Conservation (phyloP, 306 rosid species). For the Betula pendula region DNA sequence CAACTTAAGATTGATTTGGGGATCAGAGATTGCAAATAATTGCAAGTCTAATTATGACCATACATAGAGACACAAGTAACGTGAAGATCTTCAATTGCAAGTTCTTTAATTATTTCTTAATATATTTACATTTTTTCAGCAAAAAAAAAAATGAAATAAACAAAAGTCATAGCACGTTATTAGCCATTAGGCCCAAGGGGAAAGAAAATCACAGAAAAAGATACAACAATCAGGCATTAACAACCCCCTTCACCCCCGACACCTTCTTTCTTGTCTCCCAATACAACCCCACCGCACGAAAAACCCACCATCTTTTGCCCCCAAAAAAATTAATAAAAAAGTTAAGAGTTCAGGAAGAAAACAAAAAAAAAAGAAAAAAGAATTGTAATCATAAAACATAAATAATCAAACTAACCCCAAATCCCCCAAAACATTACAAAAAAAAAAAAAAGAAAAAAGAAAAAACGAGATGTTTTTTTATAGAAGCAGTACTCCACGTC, state of each 20-base stretch:
- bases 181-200: constrained; percentile 13
- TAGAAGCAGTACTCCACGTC: no score
- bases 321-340: constrained; percentile 10
- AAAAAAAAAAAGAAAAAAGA: constrained; percentile 1
- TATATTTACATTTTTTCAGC: constrained; percentile 27
- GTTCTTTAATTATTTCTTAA: constrained; percentile 13
- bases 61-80: background rate
- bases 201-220: constrained; percentile 24
- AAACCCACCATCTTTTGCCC: constrained; percentile 37
- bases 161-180: constrained; percentile 28
- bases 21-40: no score
- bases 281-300: constrained; percentile 30
- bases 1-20: no score
- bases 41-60: no score
- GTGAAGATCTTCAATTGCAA: constrained; percentile 6
- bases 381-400: constrained; percentile 9
- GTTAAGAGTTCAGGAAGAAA: background rate
- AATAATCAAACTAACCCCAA: constrained; percentile 19
- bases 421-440: constrained; percentile 7
- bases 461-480: constrained; percentile 5
- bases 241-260: constrained; percentile 27
- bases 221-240: constrained; percentile 33
- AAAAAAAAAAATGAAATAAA: background rate
- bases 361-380: background rate
- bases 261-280: constrained; percentile 35